These are phyloP conservation scores for Stereocaulon alpinum DNA, from an alignment of 495 filamentous ascomycete genomes.

Conservation along the genomic window DNA sequence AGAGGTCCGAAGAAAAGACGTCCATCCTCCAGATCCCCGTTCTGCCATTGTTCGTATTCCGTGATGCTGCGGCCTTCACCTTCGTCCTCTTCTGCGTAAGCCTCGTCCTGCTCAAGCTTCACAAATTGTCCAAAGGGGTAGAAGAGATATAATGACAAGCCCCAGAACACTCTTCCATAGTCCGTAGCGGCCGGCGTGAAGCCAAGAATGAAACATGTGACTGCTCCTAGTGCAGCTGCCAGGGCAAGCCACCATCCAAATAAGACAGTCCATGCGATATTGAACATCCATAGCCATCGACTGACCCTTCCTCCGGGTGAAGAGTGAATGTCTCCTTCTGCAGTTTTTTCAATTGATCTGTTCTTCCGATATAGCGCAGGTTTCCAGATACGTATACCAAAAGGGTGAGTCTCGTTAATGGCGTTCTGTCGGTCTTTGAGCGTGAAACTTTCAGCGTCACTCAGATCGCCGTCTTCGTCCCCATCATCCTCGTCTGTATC, in stretches of 20 bases:
- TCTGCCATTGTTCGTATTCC: constrained; percentile 99
- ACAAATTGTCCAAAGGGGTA: constrained; percentile 98
- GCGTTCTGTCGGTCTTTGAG: constrained; percentile 90
- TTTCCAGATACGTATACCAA: constrained; percentile 98
- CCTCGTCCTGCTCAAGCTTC: constrained; percentile 82
- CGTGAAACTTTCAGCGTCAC: constrained; percentile 70
- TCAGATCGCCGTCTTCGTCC: constrained; percentile 50
- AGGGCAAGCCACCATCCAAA: constrained; percentile 97
- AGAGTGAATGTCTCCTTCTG: constrained; percentile 95
- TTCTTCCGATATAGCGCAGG: constrained; percentile 96
- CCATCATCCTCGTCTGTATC: constrained; percentile 35
- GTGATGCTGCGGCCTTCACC: constrained; percentile 99
- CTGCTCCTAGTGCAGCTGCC: constrained; percentile 59
- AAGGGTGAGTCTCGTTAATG: constrained; percentile 98
- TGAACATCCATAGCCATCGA: constrained; percentile 71
- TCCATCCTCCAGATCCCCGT: constrained; percentile 90
- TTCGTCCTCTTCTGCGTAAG: constrained; percentile 90
- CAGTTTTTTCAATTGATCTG: constrained; percentile 89
- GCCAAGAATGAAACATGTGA: constrained; percentile 69
- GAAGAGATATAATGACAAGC: constrained; percentile 75
- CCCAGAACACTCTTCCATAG: constrained; percentile 78
- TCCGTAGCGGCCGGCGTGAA: constrained; percentile 70
- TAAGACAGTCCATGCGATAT: constrained; percentile 78
- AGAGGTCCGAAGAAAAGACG: constrained; percentile 88
- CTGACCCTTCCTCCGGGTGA: constrained; percentile 83